phyloP scores from a whole-genome alignment of 2,329 filamentous ascomycete species.

The Hirsutella thompsonii region DNA sequence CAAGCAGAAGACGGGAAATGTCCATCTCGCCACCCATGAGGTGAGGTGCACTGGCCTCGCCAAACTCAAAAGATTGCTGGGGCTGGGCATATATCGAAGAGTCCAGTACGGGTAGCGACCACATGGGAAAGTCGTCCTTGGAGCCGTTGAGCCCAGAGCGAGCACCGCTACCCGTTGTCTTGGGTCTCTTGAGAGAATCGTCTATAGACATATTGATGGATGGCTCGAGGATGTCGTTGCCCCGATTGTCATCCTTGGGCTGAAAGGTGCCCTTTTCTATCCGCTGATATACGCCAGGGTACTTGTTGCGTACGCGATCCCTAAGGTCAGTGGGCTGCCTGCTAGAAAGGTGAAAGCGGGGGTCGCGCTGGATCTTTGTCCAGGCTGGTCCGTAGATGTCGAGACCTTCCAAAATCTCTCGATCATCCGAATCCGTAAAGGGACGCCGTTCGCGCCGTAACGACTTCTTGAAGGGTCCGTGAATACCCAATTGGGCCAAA shows the following conservation, averaged over 20 bases:
- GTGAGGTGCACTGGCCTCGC: slow-evolving; percentile 24
- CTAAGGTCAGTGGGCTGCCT: slow-evolving; percentile 50
- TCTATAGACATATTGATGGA: slow-evolving; percentile 36
- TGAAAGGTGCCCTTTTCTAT: slow-evolving; percentile 42
- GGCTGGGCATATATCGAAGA: slow-evolving; percentile 12
- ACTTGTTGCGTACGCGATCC: slow-evolving; percentile 52
- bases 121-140: slow-evolving; percentile 33
- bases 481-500: slow-evolving; percentile 44
- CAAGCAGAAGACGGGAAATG: slow-evolving; percentile 45
- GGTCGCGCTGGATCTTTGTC: slow-evolving; percentile 52
- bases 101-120: slow-evolving; percentile 24
- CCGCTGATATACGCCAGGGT: slow-evolving; percentile 41
- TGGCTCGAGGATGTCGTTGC: slow-evolving; percentile 35
- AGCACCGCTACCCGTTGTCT: slow-evolving; percentile 24
- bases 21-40: slow-evolving; percentile 45
- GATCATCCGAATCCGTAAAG: slow-evolving; percentile 51
- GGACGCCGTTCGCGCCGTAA: slow-evolving; percentile 44
- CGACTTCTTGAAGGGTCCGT: slow-evolving; percentile 49
- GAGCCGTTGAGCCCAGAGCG: slow-evolving; percentile 25
- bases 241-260: slow-evolving; percentile 25
- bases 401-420: slow-evolving; percentile 47
- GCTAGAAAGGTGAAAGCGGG: slow-evolving; percentile 41
- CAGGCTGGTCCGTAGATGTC: slow-evolving; percentile 48
- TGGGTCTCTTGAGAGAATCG: slow-evolving; percentile 27
- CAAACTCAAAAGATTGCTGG: slow-evolving; percentile 27